These are phyloP conservation scores for Microdochium bolleyi DNA, from an alignment of 2,329 filamentous ascomycete species.

Conservation along the genomic window DNA sequence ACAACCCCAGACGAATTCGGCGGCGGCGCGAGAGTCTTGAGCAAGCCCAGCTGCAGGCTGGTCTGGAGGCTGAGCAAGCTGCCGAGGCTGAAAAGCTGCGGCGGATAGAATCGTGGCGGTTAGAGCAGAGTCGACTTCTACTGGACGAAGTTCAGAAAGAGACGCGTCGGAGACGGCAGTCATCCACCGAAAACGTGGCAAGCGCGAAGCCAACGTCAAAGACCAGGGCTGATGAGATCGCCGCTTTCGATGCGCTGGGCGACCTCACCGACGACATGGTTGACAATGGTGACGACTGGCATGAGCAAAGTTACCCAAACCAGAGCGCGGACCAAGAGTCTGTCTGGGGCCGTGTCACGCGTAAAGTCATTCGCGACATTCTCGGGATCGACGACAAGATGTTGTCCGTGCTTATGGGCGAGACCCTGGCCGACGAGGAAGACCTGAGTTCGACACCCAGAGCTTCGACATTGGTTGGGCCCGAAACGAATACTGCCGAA, in stretches of 20 bases:
- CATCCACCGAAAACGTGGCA: slow-evolving; percentile 7
- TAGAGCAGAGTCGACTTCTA: slow-evolving; percentile 81
- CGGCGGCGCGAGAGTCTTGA: slow-evolving; percentile 46
- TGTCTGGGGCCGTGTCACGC: slow-evolving; percentile 74
- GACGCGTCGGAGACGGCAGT: slow-evolving; percentile 58
- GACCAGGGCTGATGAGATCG: slow-evolving; percentile 21
- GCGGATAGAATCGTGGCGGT: slow-evolving; percentile 83
- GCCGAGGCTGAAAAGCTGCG: slow-evolving; percentile 68
- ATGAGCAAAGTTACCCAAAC: slow-evolving; percentile 40
- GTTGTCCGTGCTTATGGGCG: slow-evolving; percentile 80
- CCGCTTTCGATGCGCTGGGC: slow-evolving; percentile 17
- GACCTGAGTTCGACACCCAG: slow-evolving; percentile 39
- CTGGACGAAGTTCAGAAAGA: slow-evolving; percentile 86
- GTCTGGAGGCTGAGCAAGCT: slow-evolving; percentile 40
- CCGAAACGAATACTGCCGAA: slow-evolving; percentile 12
- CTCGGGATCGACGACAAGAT: slow-evolving; percentile 85
- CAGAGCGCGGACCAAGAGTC: slow-evolving; percentile 47
- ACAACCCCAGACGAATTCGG: slow-evolving; percentile 63
- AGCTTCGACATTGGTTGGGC: slow-evolving; percentile 20
- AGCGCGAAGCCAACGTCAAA: slow-evolving; percentile 11
- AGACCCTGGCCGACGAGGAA: slow-evolving; percentile 53
- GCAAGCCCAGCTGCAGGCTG: slow-evolving; percentile 33
- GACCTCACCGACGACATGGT: slow-evolving; percentile 28
- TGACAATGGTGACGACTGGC: slow-evolving; percentile 33
- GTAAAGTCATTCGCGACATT: slow-evolving; percentile 78